Conservation (phyloP, 192 early-diverging fungal genomes). For the Rhizophagus clarus region DNA sequence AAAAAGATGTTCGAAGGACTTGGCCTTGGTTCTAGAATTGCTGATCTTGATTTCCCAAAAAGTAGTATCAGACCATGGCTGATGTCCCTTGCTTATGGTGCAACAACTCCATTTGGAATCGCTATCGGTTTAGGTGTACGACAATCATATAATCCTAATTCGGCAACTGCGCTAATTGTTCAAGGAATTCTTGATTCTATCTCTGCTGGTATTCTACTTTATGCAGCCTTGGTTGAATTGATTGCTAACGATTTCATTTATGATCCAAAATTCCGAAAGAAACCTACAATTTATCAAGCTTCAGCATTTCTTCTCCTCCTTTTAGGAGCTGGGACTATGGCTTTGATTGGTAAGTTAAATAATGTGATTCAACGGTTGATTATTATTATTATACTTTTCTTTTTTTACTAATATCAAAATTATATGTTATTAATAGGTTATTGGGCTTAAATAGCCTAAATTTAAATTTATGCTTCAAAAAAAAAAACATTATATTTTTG, state of each 20-base stretch:
- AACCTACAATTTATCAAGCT: conserved; percentile 38
- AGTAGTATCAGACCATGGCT: conserved; percentile 50
- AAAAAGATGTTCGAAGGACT: conserved; percentile 75
- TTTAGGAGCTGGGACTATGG: conserved; percentile 73
- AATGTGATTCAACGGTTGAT: no score
- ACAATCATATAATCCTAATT: conserved; percentile 58
- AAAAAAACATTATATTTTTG: no score
- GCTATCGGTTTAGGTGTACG: conserved; percentile 76
- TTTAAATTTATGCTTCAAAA: no score
- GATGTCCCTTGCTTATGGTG: conserved; percentile 62
- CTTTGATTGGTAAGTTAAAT: conserved; percentile 70
- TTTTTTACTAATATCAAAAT: no score
- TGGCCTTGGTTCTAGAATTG: conserved; percentile 74
- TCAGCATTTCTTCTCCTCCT: conserved; percentile 65
- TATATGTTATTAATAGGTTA: no score
- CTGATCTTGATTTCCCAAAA: conserved; percentile 45
- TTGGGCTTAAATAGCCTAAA: no score
- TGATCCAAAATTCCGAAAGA: conserved; percentile 50
- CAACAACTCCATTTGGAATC: conserved; percentile 84
- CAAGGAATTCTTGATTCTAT: conserved; percentile 80
- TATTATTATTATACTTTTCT: no score
- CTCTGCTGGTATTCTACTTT: conserved; percentile 82
- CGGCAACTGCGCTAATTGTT: conserved; percentile 55
- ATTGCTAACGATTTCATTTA: conserved; percentile 72
- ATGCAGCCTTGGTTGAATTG: conserved; percentile 75